These are phyloP conservation scores for Trematosphaeria pertusa DNA, from an alignment of 2,329 filamentous ascomycete genomes.

Conservation along the genomic window DNA sequence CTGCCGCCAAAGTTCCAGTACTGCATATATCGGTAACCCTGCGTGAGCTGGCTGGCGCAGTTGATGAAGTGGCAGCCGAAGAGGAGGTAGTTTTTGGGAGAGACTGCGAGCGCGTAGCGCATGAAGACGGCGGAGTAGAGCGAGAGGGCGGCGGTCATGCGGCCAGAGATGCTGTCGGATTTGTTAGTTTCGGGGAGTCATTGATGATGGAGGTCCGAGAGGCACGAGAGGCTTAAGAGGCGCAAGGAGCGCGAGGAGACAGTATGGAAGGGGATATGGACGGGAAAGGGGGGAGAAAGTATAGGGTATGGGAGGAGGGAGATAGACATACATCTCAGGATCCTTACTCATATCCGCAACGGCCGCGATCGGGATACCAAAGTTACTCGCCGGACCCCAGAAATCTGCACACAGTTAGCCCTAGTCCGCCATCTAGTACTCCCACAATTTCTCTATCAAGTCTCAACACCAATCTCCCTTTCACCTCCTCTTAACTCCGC, in stretches of 20 bases:
- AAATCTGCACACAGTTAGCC: slow-evolving; percentile 50
- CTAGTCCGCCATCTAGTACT: background rate
- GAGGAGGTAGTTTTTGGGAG: slow-evolving; percentile 70
- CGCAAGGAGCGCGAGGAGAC: background rate
- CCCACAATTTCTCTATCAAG: background rate
- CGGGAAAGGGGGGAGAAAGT: background rate
- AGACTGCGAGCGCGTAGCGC: slow-evolving; percentile 70
- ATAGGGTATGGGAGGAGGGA: background rate
- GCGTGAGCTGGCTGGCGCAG: slow-evolving; percentile 66
- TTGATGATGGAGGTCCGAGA: too few species aligned
- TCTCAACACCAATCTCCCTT: slow-evolving; percentile 16
- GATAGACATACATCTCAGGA: slow-evolving; percentile 55
- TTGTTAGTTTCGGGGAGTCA: too few species aligned
- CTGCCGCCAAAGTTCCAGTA: slow-evolving; percentile 63
- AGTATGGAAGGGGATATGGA: background rate
- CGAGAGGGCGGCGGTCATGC: slow-evolving; percentile 67
- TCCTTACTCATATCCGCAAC: slow-evolving; percentile 63
- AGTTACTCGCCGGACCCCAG: slow-evolving; percentile 61
- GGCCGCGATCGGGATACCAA: slow-evolving; percentile 61
- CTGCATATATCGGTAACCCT: slow-evolving; percentile 68
- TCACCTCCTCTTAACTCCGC: too few species aligned
- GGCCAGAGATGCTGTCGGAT: slow-evolving; percentile 69
- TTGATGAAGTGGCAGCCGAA: slow-evolving; percentile 73
- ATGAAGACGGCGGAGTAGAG: slow-evolving; percentile 70
- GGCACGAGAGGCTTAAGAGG: slow-evolving; percentile 1